A percentile compares a stretch with the other conserved stretches of the same genome.
phyloP scores from a whole-genome alignment of 1,284 basidiomycete genomes.

The Schizophyllum amplum region DNA sequence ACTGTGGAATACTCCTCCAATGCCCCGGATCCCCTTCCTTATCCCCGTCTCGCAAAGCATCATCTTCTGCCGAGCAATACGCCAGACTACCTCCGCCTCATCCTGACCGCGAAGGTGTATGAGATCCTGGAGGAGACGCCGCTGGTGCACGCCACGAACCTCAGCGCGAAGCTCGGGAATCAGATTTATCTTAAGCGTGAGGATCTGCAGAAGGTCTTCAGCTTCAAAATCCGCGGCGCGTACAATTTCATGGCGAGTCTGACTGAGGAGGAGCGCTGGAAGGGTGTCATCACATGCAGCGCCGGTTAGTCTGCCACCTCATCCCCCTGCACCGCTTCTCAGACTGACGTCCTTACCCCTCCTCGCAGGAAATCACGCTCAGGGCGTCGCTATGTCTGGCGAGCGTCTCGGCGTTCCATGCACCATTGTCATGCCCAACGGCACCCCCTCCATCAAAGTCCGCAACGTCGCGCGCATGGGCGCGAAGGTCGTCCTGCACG shows the following conservation, averaged over 20 bases:
- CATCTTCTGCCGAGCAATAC: constrained; percentile 60
- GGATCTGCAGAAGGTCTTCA: constrained; percentile 95
- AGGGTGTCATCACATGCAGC: constrained; percentile 96
- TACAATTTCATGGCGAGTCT: constrained; percentile 98
- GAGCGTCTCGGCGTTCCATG: constrained; percentile 83
- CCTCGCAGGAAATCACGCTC: constrained; percentile 90
- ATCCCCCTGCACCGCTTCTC: background rate
- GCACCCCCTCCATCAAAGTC: constrained; percentile 95
- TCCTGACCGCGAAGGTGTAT: constrained; percentile 91
- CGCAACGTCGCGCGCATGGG: constrained; percentile 89
- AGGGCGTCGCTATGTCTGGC: constrained; percentile 95
- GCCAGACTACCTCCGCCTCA: constrained; percentile 92
- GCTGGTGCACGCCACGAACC: constrained; percentile 77
- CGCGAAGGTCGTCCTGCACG: constrained; percentile 90
- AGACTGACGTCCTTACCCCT: constrained; percentile 3
- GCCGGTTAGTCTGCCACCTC: constrained; percentile 70
- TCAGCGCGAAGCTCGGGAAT: constrained; percentile 85
- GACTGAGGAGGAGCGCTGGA: constrained; percentile 85
- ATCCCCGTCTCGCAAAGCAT: constrained; percentile 62
- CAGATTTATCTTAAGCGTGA: constrained; percentile 94
- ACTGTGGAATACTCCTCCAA: constrained; percentile 62
- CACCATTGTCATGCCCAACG: constrained; percentile 97
- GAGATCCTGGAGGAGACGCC: constrained; percentile 92
- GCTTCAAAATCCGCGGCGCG: constrained; percentile 97
- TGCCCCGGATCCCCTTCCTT: constrained; percentile 55